Evolutionary conservation across 169 alveolate genomes (phyloP).

Genomic region (Plasmodium relictum): DNA sequence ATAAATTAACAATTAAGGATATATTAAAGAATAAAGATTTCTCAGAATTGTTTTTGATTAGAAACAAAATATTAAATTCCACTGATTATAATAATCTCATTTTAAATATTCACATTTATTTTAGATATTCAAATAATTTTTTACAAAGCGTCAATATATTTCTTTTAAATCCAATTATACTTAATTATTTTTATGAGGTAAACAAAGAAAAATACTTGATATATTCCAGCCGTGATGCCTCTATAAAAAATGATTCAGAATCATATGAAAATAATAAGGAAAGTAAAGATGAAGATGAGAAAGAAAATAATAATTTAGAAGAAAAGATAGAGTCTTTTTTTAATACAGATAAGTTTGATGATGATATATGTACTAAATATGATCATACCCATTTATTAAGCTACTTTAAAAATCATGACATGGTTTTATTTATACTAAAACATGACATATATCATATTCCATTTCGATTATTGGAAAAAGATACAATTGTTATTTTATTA

Average conservation of each 20-base stretch:
- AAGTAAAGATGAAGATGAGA: not conserved
- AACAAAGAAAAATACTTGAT: conserved; percentile 3
- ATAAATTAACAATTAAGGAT: conserved; percentile 19
- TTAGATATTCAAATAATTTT: conserved; percentile 25
- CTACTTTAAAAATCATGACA: conserved; percentile 54
- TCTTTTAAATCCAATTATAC: conserved; percentile 31
- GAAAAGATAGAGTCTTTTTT: conserved; percentile 28
- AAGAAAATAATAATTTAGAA: conserved; percentile 6
- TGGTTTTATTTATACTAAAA: conserved; percentile 20
- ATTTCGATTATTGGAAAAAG: conserved; percentile 34
- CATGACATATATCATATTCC: conserved; percentile 51
- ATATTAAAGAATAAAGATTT: conserved; percentile 18
- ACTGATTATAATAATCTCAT: conserved; percentile 55
- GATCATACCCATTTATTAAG: conserved; percentile 27
- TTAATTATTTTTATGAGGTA: conserved; percentile 52
- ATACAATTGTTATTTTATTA: conserved; percentile 31
- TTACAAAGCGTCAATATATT: conserved; percentile 23
- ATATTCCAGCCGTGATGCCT: not conserved
- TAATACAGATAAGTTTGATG: conserved; percentile 22
- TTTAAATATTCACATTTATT: conserved; percentile 47
- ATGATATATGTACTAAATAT: conserved; percentile 18
- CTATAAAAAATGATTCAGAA: not conserved
- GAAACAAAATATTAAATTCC: conserved; percentile 24
- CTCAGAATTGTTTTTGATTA: conserved; percentile 23
- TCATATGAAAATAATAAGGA: conserved; percentile 4